Base-by-base conservation (phyloP, 2,329 filamentous ascomycete species). In the Microsporum canis region DNA sequence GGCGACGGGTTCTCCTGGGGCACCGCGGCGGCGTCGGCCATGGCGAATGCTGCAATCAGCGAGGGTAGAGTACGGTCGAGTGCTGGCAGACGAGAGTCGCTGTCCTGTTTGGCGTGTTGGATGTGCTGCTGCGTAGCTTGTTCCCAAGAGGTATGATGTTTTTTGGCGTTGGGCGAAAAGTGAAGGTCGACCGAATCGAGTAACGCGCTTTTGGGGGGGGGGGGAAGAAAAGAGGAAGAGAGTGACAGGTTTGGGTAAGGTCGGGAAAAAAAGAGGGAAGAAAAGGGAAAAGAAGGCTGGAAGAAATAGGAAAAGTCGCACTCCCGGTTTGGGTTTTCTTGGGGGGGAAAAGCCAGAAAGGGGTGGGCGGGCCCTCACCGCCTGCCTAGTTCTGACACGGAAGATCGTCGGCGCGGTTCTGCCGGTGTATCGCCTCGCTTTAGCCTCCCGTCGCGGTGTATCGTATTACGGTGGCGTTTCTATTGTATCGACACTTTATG, bases 21-120 rank as follows among this genome's bases (percentile, higher is more conserved):
- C 80, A 88, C 85, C 74, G 88, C 86, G 72, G 86, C 84, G 77
- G 90, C 87, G 79, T 91, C 88, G 80, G 86, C 86, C 88, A 91
- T 90, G 66, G 61, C 69, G 65, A 67, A 38, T 29, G 39, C 33
- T 17, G 45, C 6, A 33, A 38, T 2, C 39, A 23, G 17, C 34
- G 10, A 36, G 12, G 43, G 38, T 47, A 31, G 62, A 63, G 61
- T 62, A 62, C 60, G 17, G 23, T 55, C 38, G 55, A 6, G 23
- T 57, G 29, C 10, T 62, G 63, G 63, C 58, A 60, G 61, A 60
- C 17, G 17, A 23, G 17, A 7, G n/a, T 5, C 34, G 39, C 39
- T 3, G 39, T 43, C 39, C 38, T 41, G 38, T 14, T 10, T 14
- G 38, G 38, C 38, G 38, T 12, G 38, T 14, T 41, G 38, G 38